These are phyloP conservation scores for Monilinia polystroma DNA, from an alignment of 2,329 filamentous ascomycete genomes.

Conservation along the genomic window DNA sequence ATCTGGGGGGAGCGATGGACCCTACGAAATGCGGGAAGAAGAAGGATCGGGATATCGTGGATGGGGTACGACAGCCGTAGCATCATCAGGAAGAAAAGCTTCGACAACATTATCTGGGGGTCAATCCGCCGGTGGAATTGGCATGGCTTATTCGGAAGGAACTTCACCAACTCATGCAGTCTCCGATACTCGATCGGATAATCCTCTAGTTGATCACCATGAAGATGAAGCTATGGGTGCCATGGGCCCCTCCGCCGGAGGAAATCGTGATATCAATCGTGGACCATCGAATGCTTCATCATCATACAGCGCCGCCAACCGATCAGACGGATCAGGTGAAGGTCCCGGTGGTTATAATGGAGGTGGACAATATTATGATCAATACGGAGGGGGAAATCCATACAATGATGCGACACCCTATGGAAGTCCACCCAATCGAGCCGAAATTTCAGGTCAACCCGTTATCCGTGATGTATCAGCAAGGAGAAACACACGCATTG, in stretches of 20 bases:
- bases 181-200: constrained; percentile 69
- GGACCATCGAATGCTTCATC: constrained; percentile 96
- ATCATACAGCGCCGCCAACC: constrained; percentile 80
- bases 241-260: constrained; percentile 69
- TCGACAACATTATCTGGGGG: constrained; percentile 88
- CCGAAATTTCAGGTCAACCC: constrained; percentile 59
- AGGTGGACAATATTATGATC: constrained; percentile 49
- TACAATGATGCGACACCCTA: constrained; percentile 49
- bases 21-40: constrained; percentile 77
- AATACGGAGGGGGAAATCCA: constrained; percentile 57
- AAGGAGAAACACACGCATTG: constrained; percentile 89
- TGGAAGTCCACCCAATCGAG: constrained; percentile 41
- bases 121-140: constrained; percentile 50
- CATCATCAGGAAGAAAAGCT: constrained; percentile 74
- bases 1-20: constrained; percentile 47
- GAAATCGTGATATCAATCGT: constrained; percentile 75
- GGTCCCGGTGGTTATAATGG: constrained; percentile 47
- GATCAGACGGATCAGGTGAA: constrained; percentile 67
- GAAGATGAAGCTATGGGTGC: constrained; percentile 78
- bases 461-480: constrained; percentile 93
- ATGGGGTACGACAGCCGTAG: constrained; percentile 77
- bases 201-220: constrained; percentile 58
- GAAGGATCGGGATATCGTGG: constrained; percentile 80
- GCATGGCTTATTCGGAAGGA: constrained; percentile 69
- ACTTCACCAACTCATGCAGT: constrained; percentile 63